Conservation (phyloP, 2,329 filamentous ascomycete genomes). For the Aspergillus felis region DNA sequence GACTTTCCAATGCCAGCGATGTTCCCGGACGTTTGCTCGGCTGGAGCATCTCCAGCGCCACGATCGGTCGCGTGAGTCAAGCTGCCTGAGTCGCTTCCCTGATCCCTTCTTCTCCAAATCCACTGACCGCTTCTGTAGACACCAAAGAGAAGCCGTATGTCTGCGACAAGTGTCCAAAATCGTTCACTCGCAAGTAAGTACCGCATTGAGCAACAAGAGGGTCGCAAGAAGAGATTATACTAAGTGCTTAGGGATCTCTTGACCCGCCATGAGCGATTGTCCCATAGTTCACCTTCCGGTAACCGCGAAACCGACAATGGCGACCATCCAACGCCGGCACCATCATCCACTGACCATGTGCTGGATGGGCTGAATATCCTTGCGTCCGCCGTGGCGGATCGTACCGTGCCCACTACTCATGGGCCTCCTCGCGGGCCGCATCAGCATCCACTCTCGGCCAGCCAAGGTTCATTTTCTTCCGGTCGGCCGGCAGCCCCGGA, state of each 20-base stretch:
- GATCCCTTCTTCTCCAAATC: neutral
- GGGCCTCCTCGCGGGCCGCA: neutral
- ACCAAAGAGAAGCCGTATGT: slow-evolving; percentile 33
- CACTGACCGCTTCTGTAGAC: slow-evolving; percentile 19
- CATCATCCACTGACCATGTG: slow-evolving; percentile 16
- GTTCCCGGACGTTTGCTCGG: slow-evolving; percentile 28
- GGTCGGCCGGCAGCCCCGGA: slow-evolving; percentile 6
- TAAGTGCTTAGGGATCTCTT: slow-evolving; percentile 23
- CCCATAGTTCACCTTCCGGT: slow-evolving; percentile 18
- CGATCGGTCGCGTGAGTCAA: slow-evolving; percentile 34
- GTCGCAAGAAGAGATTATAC: neutral
- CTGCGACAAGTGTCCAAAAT: slow-evolving; percentile 29
- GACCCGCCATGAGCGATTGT: slow-evolving; percentile 29
- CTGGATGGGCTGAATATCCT: slow-evolving; percentile 26
- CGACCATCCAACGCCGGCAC: slow-evolving; percentile 7
- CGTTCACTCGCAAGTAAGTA: slow-evolving; percentile 32
- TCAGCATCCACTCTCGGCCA: slow-evolving; percentile 6
- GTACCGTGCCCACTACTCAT: slow-evolving; percentile 10
- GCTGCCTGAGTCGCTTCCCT: slow-evolving; percentile 1
- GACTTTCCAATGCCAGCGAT: slow-evolving; percentile 29
- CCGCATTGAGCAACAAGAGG: neutral
- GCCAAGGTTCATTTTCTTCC: slow-evolving; percentile 10
- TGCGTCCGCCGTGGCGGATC: slow-evolving; percentile 25
- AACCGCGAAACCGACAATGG: neutral
- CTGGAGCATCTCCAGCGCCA: slow-evolving; percentile 35